Evolutionary conservation across 768 basidiomycete species (phyloP).

Genomic region (Pholiota conissans): DNA sequence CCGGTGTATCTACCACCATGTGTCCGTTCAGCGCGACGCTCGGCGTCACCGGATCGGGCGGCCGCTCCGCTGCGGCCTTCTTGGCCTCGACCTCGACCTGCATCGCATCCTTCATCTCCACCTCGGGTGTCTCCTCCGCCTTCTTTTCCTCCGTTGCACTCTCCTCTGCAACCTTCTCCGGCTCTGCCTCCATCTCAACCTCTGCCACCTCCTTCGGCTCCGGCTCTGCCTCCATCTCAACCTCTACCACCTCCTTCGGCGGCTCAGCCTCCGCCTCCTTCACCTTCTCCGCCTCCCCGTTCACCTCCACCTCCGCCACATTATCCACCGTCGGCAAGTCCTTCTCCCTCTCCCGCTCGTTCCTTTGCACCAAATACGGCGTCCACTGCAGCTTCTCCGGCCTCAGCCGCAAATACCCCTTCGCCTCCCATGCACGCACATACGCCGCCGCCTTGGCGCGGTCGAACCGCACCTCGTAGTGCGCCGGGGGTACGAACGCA

Average conservation of each 20-base stretch:
- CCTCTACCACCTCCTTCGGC: background rate
- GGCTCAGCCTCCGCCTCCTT: constrained; percentile 1
- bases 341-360: constrained; percentile 9
- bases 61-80: background rate
- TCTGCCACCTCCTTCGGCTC: background rate
- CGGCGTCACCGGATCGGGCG: background rate
- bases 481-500: constrained; percentile 62
- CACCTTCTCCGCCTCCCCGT: background rate
- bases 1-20: background rate
- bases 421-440: constrained; percentile 68
- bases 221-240: background rate
- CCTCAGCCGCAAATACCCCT: constrained; percentile 73
- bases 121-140: too few relatives aligned
- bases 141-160: background rate
- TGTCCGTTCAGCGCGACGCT: background rate
- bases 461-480: constrained; percentile 81
- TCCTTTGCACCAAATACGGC: constrained; percentile 75
- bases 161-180: constrained; percentile 11
- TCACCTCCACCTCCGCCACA: background rate
- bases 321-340: constrained; percentile 4
- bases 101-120: background rate
- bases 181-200: background rate
- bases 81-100: background rate
- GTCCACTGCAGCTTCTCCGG: constrained; percentile 94
- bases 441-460: constrained; percentile 62